These are phyloP conservation scores for Cucurbita argyrosperma DNA, from an alignment of 306 rosid genomes.

Conservation along the genomic window DNA sequence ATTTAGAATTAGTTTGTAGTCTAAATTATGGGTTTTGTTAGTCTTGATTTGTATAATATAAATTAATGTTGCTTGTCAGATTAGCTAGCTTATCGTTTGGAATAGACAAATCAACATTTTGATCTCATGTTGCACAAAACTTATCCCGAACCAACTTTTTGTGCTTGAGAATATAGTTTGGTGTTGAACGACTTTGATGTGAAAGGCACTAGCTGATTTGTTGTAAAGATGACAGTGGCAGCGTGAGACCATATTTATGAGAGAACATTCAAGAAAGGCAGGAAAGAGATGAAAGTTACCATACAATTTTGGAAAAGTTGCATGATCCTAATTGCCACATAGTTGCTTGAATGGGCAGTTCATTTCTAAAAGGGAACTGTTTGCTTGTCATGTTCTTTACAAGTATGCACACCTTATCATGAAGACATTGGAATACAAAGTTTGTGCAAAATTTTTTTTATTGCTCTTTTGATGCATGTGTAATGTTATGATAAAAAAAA, in stretches of 20 bases:
- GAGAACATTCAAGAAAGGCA: background rate
- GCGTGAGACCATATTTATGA: background rate
- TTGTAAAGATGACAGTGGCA: background rate
- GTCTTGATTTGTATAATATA: background rate
- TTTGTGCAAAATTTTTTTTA: background rate
- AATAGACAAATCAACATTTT: background rate
- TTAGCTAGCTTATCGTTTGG: background rate
- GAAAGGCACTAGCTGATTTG: background rate
- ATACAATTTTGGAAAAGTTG: background rate
- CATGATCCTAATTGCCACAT: background rate
- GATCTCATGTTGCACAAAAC: background rate
- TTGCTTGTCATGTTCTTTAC: background rate
- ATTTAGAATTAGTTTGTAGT: background rate
- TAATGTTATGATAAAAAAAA: background rate
- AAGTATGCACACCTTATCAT: background rate
- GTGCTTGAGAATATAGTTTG: background rate
- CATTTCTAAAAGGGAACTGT: background rate
- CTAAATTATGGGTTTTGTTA: background rate
- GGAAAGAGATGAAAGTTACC: background rate
- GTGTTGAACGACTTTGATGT: background rate
- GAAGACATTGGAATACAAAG: background rate
- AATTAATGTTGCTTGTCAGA: background rate
- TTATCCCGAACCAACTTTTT: background rate
- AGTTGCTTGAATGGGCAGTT: background rate
- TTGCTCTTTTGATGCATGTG: background rate